Base-by-base conservation (phyloP, 257 asterid species). In the Salvia splendens region DNA sequence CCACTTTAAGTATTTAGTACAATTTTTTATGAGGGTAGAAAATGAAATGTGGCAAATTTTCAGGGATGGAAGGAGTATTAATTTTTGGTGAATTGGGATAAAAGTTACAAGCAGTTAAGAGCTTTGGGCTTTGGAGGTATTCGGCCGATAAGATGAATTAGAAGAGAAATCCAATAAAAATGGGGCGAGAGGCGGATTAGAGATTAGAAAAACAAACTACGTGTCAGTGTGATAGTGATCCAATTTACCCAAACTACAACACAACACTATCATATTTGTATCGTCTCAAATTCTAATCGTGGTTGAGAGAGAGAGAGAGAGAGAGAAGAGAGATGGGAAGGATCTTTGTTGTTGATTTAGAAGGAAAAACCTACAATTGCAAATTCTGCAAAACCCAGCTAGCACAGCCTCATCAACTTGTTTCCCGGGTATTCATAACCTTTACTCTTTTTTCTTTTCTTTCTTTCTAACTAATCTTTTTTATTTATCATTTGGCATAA, bases 351-450 rank as follows among this genome's bases (percentile, higher is more conserved):
- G 81, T 84, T 70, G 92, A 88, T 65, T 86, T 91, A 36, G 92
- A 85, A 78, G 93, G 95, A 41, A 75, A 75, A 61, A 72, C 81
- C 59, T 91, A 86, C 82, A 83, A 78, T 41, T 91, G 97, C 96
- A 91, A 85, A 75, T 82, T 73, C 76, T 91, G 97, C 77, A 80
- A 88, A 75, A 86, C 95, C 64, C 84, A 80, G 14, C 76, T 90
- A 46, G 95, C 81, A 32, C 86, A 77, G 33, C 84, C 73, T 42
- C 86, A 81, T 49, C 83, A 86, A 16, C 73, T 86, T 33, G 70
- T 84, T 66, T 86, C 95, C 58, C 63, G 43, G 85, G 97, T 89
- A 69, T 0, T 24, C 3, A 0, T 0, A 40, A 28, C 40, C 4
- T 32, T 43, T 14, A 12, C 8, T 59, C 24, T 41, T 4, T 3